Conservation (phyloP, 2,329 filamentous ascomycete genomes). For the Samsoniella hepiali region DNA sequence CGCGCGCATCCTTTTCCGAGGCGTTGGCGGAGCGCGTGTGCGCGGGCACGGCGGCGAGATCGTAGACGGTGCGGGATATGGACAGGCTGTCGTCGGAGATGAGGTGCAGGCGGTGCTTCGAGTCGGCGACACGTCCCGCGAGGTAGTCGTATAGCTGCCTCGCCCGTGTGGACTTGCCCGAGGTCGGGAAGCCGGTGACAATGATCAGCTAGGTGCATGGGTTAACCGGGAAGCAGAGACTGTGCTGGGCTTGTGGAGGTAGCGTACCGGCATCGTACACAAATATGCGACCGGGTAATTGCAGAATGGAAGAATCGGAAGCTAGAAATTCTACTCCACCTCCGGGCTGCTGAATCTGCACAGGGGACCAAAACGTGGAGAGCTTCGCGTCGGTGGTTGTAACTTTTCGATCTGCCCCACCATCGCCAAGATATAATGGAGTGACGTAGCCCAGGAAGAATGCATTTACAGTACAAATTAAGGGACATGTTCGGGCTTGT, state of each 20-base stretch:
- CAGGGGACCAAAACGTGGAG: neutral
- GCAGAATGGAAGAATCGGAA: neutral
- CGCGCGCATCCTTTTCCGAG: constrained; percentile 78
- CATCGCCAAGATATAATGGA: neutral
- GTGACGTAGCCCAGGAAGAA: neutral
- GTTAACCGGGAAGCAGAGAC: neutral
- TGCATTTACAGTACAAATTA: too few relatives aligned
- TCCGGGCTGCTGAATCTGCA: neutral
- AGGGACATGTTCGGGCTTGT: too few relatives aligned
- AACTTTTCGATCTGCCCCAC: constrained; percentile 10
- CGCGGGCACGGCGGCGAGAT: constrained; percentile 51
- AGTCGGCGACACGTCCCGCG: constrained; percentile 49
- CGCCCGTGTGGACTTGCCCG: constrained; percentile 65
- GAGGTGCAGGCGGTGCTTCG: constrained; percentile 64
- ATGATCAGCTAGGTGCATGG: constrained; percentile 55
- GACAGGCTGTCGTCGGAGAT: constrained; percentile 71
- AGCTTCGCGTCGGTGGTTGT: neutral
- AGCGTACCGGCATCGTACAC: constrained; percentile 4
- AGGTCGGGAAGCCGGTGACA: constrained; percentile 63
- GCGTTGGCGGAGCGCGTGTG: constrained; percentile 68
- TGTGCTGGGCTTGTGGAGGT: neutral
- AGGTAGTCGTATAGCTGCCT: constrained; percentile 65
- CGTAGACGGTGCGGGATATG: constrained; percentile 68
- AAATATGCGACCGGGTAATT: neutral
- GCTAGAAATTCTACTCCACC: neutral